phyloP scores from a whole-genome alignment of 2,329 filamentous ascomycete species.

The Dactylella cylindrospora region DNA sequence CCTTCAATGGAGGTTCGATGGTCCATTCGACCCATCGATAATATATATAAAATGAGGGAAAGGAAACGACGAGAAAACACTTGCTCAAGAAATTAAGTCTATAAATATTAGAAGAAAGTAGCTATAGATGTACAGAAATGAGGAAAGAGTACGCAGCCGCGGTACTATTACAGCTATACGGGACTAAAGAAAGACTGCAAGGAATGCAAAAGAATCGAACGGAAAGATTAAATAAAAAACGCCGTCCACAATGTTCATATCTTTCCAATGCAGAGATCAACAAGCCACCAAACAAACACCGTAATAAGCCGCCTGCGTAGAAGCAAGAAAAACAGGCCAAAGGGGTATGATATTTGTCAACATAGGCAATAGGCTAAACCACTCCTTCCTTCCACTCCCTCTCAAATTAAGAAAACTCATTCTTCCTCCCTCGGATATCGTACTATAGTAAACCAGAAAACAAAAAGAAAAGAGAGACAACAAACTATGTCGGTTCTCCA shows the following conservation, averaged over 20 bases:
- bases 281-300: too few relatives aligned
- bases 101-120: constrained; percentile 1
- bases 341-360: constrained; percentile 5
- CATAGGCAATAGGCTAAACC: not conserved
- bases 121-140: not conserved
- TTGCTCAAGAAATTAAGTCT: not conserved
- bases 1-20: too few relatives aligned
- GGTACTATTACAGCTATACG: not conserved
- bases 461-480: constrained; percentile 2
- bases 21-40: too few relatives aligned
- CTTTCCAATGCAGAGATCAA: not conserved
- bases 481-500: not conserved
- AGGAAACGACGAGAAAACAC: too few relatives aligned
- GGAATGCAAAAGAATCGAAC: constrained; percentile 5
- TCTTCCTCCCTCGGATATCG: constrained; percentile 12
- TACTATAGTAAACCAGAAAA: constrained; percentile 1
- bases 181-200: not conserved
- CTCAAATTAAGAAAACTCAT: constrained; percentile 7
- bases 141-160: too few relatives aligned
- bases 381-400: too few relatives aligned
- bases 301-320: too few relatives aligned
- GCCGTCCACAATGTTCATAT: constrained; percentile 6
- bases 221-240: constrained; percentile 6
- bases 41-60: too few relatives aligned
- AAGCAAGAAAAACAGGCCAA: not conserved